Base-by-base conservation (phyloP, 306 rosid genomes). In the Elaeagnus macrophylla region DNA sequence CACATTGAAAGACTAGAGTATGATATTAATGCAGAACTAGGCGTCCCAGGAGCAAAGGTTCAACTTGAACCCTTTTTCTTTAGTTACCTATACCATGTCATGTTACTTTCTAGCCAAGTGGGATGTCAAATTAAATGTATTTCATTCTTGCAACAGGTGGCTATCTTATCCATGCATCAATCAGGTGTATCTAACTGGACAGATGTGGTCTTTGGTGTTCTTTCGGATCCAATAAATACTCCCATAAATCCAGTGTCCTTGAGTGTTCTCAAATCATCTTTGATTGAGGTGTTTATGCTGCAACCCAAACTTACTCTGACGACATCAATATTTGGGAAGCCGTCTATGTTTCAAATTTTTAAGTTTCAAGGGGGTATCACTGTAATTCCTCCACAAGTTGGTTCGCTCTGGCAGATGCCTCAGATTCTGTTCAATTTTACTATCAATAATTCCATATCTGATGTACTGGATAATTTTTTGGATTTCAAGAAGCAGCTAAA, bases 371-470 rank as follows among this genome's bases (percentile, higher is more conserved):
- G 83, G 51, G 97, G 96, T 48, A 38, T 91, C 65, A 76, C 89
- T 68, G 79, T 91, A 64, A 72, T 76, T 67, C 97, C 97, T 7
- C 53, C 38, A 65, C 84, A 82, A 74, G 67, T 76, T 54, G 75
- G 79, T 64, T 67, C 76, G 10, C 68, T 82, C 63, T 80, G 94
- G 95, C 77, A 66, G 76, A 77, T 62, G 13, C 94, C 87, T 7
- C 76, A 82, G 86, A 70, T 76, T 68, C 72, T 82, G 39, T 91
- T 91, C 63, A 82, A 84, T 65, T 86, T 91, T 77, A 86, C 93
- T 56, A 89, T 86, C 50, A 51, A 83, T 39, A 82, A 80, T 72
- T 84, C 97, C 45, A 71, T 77, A 38, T 68, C 85, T 9, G 87
- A 80, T 44, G 64, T 86, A 39, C 70, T 91, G 56, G 86, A 75